phyloP scores from a whole-genome alignment of 768 basidiomycete species.

The Lenzites betulinus region DNA sequence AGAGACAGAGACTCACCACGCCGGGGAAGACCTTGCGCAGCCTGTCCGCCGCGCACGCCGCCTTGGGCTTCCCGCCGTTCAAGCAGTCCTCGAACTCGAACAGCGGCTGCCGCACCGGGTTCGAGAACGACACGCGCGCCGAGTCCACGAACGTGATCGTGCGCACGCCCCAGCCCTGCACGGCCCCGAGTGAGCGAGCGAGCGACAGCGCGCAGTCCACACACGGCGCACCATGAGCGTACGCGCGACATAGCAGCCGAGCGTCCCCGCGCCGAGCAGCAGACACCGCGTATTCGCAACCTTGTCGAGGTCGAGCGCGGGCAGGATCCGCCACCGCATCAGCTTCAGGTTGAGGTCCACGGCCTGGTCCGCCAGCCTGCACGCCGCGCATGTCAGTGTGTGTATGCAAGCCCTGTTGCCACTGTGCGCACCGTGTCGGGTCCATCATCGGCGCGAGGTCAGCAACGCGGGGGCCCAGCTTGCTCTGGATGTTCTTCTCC shows the following conservation, averaged over 20 bases:
- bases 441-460: slow-evolving; percentile 98
- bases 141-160: slow-evolving; percentile 94
- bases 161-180: slow-evolving; percentile 92
- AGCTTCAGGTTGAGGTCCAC: slow-evolving; percentile 97
- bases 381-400: neutral
- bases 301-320: slow-evolving; percentile 85
- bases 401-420: neutral
- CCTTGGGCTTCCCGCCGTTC: slow-evolving; percentile 91
- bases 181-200: neutral
- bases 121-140: slow-evolving; percentile 90
- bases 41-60: slow-evolving; percentile 82
- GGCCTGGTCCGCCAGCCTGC: slow-evolving; percentile 89
- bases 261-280: slow-evolving; percentile 91
- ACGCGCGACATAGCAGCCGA: slow-evolving; percentile 95
- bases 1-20: slow-evolving; percentile 69
- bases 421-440: slow-evolving; percentile 60
- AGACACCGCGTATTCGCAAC: slow-evolving; percentile 79
- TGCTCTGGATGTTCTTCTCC: slow-evolving; percentile 91
- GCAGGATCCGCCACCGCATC: slow-evolving; percentile 97
- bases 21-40: slow-evolving; percentile 92
- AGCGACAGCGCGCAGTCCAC: neutral
- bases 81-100: slow-evolving; percentile 96
- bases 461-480: slow-evolving; percentile 82
- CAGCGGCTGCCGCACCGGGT: slow-evolving; percentile 95
- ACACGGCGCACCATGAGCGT: slow-evolving; percentile 71